These are phyloP conservation scores for Teratosphaeria pseudoeucalypti DNA, from an alignment of 2,329 filamentous ascomycete species.

Conservation along the genomic window DNA sequence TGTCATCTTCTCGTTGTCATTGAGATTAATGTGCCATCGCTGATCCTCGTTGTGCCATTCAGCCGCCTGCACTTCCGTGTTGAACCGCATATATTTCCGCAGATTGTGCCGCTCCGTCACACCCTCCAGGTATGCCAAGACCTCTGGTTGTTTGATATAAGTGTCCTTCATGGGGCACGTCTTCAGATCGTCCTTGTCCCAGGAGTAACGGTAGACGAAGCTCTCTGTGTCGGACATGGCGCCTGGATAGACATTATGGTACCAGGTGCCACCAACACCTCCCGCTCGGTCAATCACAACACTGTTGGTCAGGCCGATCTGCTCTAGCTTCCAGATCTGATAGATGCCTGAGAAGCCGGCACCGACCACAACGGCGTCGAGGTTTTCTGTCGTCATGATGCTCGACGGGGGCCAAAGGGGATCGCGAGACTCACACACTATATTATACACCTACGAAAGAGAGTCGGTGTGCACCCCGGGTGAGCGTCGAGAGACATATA, in stretches of 20 bases:
- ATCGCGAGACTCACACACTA: background rate
- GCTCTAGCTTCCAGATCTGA: constrained; percentile 27
- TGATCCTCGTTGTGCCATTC: constrained; percentile 21
- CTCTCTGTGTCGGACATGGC: constrained; percentile 17
- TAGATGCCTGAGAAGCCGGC: constrained; percentile 33
- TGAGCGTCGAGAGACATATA: too few relatives aligned
- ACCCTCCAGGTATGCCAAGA: constrained; percentile 25
- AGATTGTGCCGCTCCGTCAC: constrained; percentile 26
- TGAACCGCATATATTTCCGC: constrained; percentile 30
- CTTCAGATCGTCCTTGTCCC: constrained; percentile 24
- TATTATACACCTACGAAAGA: background rate
- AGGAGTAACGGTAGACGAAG: constrained; percentile 24
- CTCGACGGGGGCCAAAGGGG: background rate
- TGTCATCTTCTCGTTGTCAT: constrained; percentile 13
- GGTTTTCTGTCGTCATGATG: background rate
- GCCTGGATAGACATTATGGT: constrained; percentile 15
- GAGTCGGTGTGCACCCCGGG: background rate
- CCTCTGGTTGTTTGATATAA: constrained; percentile 27
- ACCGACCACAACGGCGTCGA: constrained; percentile 21
- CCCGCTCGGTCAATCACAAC: constrained; percentile 31
- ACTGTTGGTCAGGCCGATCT: constrained; percentile 27
- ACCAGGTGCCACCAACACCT: constrained; percentile 34
- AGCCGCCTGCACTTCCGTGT: constrained; percentile 27
- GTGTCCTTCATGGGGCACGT: constrained; percentile 28
- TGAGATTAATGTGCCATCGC: constrained; percentile 23